Evolutionary conservation across 2,329 filamentous ascomycete species (phyloP).

Genomic region (Xylariaceae sp.): DNA sequence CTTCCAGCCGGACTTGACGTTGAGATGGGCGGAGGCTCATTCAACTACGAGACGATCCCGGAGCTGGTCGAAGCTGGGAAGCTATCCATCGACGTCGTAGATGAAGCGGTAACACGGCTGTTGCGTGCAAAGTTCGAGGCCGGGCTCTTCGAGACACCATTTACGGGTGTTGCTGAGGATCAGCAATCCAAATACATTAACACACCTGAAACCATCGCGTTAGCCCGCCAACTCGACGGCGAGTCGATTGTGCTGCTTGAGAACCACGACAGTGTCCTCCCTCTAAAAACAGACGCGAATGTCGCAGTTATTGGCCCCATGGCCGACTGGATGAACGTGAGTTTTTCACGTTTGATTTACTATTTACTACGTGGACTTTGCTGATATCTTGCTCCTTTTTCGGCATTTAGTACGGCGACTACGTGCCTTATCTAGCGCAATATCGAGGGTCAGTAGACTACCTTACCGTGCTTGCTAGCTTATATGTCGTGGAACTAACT

Average conservation of each 20-base stretch:
- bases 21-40: slow-evolving; percentile 74
- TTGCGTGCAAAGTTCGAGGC: slow-evolving; percentile 65
- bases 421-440: slow-evolving; percentile 63
- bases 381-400: slow-evolving; percentile 3
- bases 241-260: slow-evolving; percentile 61
- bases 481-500: too few species aligned
- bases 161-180: slow-evolving; percentile 52
- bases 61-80: slow-evolving; percentile 59
- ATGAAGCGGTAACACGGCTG: slow-evolving; percentile 62
- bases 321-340: slow-evolving; percentile 66
- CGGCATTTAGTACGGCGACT: slow-evolving; percentile 64
- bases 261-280: slow-evolving; percentile 51
- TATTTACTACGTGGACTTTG: not conserved
- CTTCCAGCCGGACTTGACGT: slow-evolving; percentile 68
- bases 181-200: slow-evolving; percentile 58
- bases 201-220: slow-evolving; percentile 51
- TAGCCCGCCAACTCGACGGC: slow-evolving; percentile 60
- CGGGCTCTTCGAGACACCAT: slow-evolving; percentile 70
- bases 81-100: slow-evolving; percentile 55
- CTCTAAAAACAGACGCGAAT: slow-evolving; percentile 59
- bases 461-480: too few species aligned
- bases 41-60: slow-evolving; percentile 65
- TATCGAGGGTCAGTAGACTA: too few species aligned
- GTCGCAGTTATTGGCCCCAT: slow-evolving; percentile 73
- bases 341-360: slow-evolving; percentile 21